Evolutionary conservation across 1,284 basidiomycete species (phyloP), one percentile per base, ranked within the genome.

Genomic region (Apiotrichum sp.): DNA sequence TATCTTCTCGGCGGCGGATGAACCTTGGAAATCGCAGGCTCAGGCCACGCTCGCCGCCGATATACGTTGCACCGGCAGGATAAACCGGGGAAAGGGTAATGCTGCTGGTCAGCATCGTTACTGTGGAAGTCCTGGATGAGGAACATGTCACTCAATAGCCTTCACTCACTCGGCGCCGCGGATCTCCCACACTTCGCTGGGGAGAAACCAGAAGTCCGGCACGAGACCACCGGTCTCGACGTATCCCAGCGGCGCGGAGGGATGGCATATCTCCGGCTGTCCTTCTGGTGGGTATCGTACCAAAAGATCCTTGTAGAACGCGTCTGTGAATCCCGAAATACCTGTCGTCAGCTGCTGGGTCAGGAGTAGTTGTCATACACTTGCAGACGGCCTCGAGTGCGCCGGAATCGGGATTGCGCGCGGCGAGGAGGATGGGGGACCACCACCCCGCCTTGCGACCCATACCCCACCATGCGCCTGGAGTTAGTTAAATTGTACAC

Each of bases 391-490:
- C 90, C 52, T 91, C 84, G 57, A 87, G 80, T 46, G 78, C 81
- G 13, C 85, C 89, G 3, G 79, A 80, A 56, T 82, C 80, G 14
- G 84, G 78, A 68, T 95, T 86, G 80, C 89, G 88, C 50, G 87
- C 74, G 8, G 87, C 92, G 35, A 96, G 81, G 11, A 97, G 79
- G 64, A 96, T 85, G 0, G 93, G 93, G 61, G 85, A 88, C 90
- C 92, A 97, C 91, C 91, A 96, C 33, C 84, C 82, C 8, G 86
- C 87, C 75, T 96, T 97, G 38, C 91, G 78, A n/a, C 93, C 93
- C 73, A 86, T 88, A 44, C 93, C 93, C 77, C 93, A 85, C 90
- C 88, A 93, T 16, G 87, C 89, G 39, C 86, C 89, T 48, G 35
- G 8, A 3, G 47, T 48, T 36, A 48, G 47, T 22, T 22, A 22